Base-by-base conservation (phyloP, 768 basidiomycete species). In the Russula compacta region DNA sequence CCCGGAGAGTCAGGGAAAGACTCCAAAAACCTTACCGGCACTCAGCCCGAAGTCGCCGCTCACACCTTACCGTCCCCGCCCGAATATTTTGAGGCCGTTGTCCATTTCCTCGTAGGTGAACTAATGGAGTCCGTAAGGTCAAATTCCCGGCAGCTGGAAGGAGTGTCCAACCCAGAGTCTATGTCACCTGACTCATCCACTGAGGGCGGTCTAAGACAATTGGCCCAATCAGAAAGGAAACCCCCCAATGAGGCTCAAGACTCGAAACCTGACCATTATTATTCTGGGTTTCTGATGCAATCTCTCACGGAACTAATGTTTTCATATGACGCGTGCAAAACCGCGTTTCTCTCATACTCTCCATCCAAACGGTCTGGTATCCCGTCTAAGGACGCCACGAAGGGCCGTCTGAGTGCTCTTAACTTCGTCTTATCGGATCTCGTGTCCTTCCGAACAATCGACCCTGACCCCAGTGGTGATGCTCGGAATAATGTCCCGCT, bases 251-350 rank as follows among this genome's bases (percentile, higher is more conserved):
- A 62, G 24, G 39, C 33, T 8, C 55, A 65, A 49, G 56, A 56
- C 6, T 17, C 56, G 12, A 58, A 64, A 39, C 56, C 47, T 15
- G 70, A 75, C 66, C 74, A 75, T 57, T 77, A 74, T 73, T 90
- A 89, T 67, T 77, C 81, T 15, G 89, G 86, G 68, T 92, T 95
- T 79, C 74, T 92, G 64, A 92, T 95, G 87, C 90, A 94, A 70
- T 88, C 85, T 66, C 77, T 98, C 49, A 91, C 93, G 3, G 97
- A 99, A 73, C 76, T 98, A 10, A 74, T 97, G 12, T 92, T 95
- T 63, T 98, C 93, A 12, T 99, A 98, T 68, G 87, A 93, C 66
- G 72, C 84, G 6, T 95, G 92, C 83, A 99, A 98, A 72, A 70
- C 85, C 29, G 85, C 88, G 6, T 92, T 99, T 73, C 71, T 97